Evolutionary conservation across 331 rosid genomes (phyloP), one percentile per base, ranked within the genome.

Genomic region (Pyrus hybrid): DNA sequence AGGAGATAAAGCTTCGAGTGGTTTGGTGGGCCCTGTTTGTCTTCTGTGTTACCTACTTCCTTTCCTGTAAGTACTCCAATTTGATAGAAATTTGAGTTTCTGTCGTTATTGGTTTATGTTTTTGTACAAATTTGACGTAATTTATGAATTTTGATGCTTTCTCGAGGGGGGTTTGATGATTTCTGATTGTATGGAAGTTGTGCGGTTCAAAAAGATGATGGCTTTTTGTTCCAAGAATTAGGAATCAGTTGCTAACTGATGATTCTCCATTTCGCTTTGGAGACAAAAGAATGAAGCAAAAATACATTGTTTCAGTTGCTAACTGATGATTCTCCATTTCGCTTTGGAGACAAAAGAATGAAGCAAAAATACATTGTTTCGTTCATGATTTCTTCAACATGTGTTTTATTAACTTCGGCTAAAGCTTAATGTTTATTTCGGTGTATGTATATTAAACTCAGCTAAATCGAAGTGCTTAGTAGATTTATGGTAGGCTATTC

Each of bases 11-110:
- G 80, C 81, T 91, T 53, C 97, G 99, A 64, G 70, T 90, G 67
- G 89, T 91, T 23, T 95, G 98, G 97, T 95, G 99, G 99, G 87
- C 90, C 37, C 81, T 95, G 72, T 92, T 87, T 82, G 82, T 91
- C 70, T 91, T 95, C 81, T 86, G 80, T 71, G 85, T 92, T 80
- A 82, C 99, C 6, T 91, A 91, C 84, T 87, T 95, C 76, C 74
- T 95, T 22, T 80, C 97, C 17, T 86, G 99, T 95, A 87, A 92
- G 97, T 63, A 2, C 18, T 32, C 33, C 61, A 41, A 56, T 30
- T 33, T 71, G 4, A 30, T 71, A 21, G 21, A 9, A 43, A 23
- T 60, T 62, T 26, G 69, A 10, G 23, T 13, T 21, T 67, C 77
- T 41, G 16, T 29, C 10, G 12, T 22, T 35, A 37, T 9, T 43